Percentiles rank a stretch among this genome's conserved stretches.
These are phyloP conservation scores for Camelina sativa DNA, from an alignment of 345 rosid species.

Conservation along the genomic window DNA sequence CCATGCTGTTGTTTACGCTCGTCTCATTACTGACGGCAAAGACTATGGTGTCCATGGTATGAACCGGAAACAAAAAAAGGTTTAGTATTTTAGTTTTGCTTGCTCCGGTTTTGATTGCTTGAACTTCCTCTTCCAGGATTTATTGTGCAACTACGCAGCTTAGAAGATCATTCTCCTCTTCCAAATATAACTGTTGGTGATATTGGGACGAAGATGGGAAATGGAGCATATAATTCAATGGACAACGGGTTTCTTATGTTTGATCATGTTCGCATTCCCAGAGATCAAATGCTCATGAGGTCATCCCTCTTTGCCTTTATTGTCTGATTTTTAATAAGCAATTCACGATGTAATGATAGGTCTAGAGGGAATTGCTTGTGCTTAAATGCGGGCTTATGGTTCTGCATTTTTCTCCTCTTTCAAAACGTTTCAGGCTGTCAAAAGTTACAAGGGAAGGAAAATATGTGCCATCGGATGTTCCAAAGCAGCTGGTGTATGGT, in stretches of 20 bases:
- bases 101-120: slow-evolving; percentile 27
- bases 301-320: slow-evolving; percentile 38
- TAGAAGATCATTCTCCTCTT: slow-evolving; percentile 97
- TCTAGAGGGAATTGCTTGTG: slow-evolving; percentile 12
- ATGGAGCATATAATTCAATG: slow-evolving; percentile 91
- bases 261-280: slow-evolving; percentile 91
- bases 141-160: slow-evolving; percentile 90
- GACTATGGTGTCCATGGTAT: slow-evolving; percentile 94
- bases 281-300: slow-evolving; percentile 97
- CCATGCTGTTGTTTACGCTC: slow-evolving; percentile 94
- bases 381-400: slow-evolving; percentile 15
- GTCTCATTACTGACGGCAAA: slow-evolving; percentile 73
- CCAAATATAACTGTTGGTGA: slow-evolving; percentile 93
- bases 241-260: slow-evolving; percentile 94
- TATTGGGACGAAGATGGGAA: slow-evolving; percentile 93
- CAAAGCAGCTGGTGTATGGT: slow-evolving; percentile 88
- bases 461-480: slow-evolving; percentile 74
- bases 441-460: slow-evolving; percentile 96
- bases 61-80: not conserved
- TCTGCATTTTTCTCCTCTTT: slow-evolving; percentile 34
- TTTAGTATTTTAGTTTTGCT: not conserved
- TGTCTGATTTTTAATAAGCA: slow-evolving; percentile 1
- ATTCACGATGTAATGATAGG: slow-evolving; percentile 16
- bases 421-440: slow-evolving; percentile 63
- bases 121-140: slow-evolving; percentile 65